phyloP scores from a whole-genome alignment of 2,329 filamentous ascomycete genomes.

The Neofusicoccum umdonicola region DNA sequence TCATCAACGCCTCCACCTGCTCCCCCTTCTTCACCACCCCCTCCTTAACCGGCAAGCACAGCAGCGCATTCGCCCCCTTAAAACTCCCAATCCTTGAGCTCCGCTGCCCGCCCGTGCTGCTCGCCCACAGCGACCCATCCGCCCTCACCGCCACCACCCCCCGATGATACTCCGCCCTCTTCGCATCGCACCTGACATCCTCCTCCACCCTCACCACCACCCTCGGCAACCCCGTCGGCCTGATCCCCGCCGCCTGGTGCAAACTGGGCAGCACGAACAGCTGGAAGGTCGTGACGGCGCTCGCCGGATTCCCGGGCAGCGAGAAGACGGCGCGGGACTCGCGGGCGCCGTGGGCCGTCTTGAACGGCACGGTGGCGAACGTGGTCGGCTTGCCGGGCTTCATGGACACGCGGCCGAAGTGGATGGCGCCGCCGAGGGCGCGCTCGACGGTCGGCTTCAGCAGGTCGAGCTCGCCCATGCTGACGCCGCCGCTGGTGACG shows the following conservation, averaged over 20 bases:
- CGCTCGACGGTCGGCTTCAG: slow-evolving; percentile 96
- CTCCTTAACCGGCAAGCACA: slow-evolving; percentile 68
- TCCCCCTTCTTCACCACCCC: slow-evolving; percentile 66
- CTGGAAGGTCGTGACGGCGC: slow-evolving; percentile 87
- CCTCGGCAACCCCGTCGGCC: slow-evolving; percentile 65
- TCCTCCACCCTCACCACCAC: slow-evolving; percentile 71
- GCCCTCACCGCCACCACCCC: slow-evolving; percentile 63
- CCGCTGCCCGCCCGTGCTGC: slow-evolving; percentile 83
- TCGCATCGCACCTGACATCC: slow-evolving; percentile 70
- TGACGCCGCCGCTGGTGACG: slow-evolving; percentile 90
- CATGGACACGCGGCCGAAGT: slow-evolving; percentile 95
- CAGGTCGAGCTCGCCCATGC: slow-evolving; percentile 96
- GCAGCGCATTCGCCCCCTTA: slow-evolving; percentile 80
- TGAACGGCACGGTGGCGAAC: slow-evolving; percentile 80
- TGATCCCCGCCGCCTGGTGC: slow-evolving; percentile 71
- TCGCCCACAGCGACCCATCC: slow-evolving; percentile 69
- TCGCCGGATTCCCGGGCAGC: slow-evolving; percentile 90
- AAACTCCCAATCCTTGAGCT: slow-evolving; percentile 89
- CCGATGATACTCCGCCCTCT: slow-evolving; percentile 86
- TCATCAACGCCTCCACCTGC: slow-evolving; percentile 74
- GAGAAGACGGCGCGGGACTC: slow-evolving; percentile 76
- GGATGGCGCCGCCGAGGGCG: slow-evolving; percentile 83
- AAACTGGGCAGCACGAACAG: slow-evolving; percentile 88
- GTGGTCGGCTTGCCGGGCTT: slow-evolving; percentile 98
- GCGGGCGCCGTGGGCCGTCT: slow-evolving; percentile 48